Evolutionary conservation across 1,284 basidiomycete genomes (phyloP).

Genomic region (Inonotus hispidus): DNA sequence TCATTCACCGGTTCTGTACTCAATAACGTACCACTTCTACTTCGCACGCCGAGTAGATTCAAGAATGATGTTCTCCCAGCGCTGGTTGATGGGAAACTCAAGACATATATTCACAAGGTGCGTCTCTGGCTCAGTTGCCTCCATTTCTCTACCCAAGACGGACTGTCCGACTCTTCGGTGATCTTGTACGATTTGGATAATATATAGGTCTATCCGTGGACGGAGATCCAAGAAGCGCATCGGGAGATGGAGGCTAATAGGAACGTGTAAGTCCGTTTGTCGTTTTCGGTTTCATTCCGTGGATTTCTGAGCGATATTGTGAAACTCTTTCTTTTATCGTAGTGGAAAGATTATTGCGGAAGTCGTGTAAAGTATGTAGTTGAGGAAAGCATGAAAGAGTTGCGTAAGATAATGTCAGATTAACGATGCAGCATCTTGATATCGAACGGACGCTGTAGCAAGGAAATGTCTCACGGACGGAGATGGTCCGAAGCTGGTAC

Average conservation of each 20-base stretch:
- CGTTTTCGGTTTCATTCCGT: constrained; percentile 1
- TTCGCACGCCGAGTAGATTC: constrained; percentile 30
- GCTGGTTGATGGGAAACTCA: constrained; percentile 65
- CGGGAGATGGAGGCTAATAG: constrained; percentile 84
- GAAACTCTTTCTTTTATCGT: neutral
- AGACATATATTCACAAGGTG: constrained; percentile 75
- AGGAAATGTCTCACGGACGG: neutral
- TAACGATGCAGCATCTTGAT: neutral
- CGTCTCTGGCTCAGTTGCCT: constrained; percentile 14
- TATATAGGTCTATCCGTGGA: constrained; percentile 73
- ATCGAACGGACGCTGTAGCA: neutral
- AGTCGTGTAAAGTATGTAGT: constrained; percentile 16
- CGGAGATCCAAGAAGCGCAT: constrained; percentile 79
- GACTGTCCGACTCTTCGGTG: neutral
- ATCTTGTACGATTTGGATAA: neutral
- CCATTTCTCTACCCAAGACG: neutral
- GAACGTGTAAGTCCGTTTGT: constrained; percentile 45
- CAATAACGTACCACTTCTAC: neutral
- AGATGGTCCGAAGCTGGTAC: neutral
- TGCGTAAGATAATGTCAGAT: neutral
- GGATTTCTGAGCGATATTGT: neutral
- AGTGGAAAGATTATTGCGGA: constrained; percentile 29
- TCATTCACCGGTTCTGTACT: neutral
- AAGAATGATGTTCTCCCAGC: constrained; percentile 47
- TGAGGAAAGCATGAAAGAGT: neutral